phyloP scores from a whole-genome alignment of 208 protist genomes.

The Paratrypanosoma confusum region DNA sequence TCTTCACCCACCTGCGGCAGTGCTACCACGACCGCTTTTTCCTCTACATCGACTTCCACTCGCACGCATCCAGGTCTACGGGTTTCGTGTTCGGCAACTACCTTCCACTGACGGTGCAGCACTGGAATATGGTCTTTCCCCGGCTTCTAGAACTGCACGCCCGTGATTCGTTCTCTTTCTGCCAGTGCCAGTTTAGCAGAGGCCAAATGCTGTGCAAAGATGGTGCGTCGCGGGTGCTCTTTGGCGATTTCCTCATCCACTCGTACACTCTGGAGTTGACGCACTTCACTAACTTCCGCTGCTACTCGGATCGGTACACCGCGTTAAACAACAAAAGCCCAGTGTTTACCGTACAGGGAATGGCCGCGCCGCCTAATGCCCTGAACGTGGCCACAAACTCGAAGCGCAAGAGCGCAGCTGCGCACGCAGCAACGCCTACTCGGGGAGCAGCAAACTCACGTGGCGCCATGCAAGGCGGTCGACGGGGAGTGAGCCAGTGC shows the following conservation, averaged over 20 bases:
- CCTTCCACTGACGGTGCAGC: constrained; percentile 55
- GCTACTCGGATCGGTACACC: constrained; percentile 39
- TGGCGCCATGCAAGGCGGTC: too few relatives aligned
- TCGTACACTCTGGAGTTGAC: constrained; percentile 79
- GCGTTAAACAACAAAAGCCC: constrained; percentile 28
- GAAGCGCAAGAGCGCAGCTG: too few relatives aligned
- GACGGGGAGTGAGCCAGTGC: too few relatives aligned
- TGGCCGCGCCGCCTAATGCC: too few relatives aligned
- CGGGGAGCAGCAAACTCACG: too few relatives aligned
- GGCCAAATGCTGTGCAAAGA: constrained; percentile 72
- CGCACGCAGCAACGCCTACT: too few relatives aligned
- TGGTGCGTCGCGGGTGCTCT: constrained; percentile 72
- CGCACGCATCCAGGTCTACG: constrained; percentile 82
- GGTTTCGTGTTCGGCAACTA: constrained; percentile 90
- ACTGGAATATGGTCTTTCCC: constrained; percentile 78
- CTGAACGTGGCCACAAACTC: too few relatives aligned
- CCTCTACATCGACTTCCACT: constrained; percentile 91
- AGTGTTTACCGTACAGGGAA: too few relatives aligned
- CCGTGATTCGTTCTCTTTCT: constrained; percentile 57
- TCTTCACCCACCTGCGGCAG: constrained; percentile 64
- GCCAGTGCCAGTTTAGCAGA: constrained; percentile 58
- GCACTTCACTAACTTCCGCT: constrained; percentile 57
- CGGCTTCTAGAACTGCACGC: constrained; percentile 68
- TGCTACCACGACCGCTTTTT: constrained; percentile 61
- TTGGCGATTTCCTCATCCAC: constrained; percentile 62